Base-by-base conservation (phyloP, 202 grass and related monocot genomes). In the Elaeis oleifera region DNA sequence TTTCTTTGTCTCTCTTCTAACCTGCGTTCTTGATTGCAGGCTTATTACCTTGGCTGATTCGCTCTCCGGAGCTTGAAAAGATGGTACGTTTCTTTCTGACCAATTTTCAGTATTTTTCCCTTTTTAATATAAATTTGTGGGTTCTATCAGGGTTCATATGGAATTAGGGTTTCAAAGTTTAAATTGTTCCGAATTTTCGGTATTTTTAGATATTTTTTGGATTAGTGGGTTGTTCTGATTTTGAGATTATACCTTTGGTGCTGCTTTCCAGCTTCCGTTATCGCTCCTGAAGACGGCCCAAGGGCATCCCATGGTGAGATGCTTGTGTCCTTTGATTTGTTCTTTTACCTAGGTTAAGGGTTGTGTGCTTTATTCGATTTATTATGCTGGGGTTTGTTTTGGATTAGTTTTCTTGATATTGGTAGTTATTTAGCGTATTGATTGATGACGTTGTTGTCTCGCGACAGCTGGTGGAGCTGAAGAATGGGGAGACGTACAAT, bases 231-330 rank as follows among this genome's bases (percentile, higher is more conserved):
- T 36, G 6, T 81, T 77, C 28, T 57, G 36, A 44, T 44, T 13
- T 44, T 44, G 36, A 3, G 9, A 44, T 44, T 13, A 13, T 44
- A 44, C 8, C 50, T 71, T 70, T 49, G 71, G 1, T 54, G 16
- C 11, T 23, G 17, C 60, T 71, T 58, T 71, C 67, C 90, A 99
- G 94, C 80, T 99, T 83, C 94, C 94, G 28, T 72, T 99, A 22
- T 99, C 94, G 1, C 88, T 99, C 22, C 78, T 99, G 59, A 99
- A 99, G 94, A 99, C 94, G 17, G 94, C 94, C 56, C 94, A 99
- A 82, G 94, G 94, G 57, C 94, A 99, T 84, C 94, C 94, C 53
- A 99, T 99, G 94, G 94, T 94, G 63, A 76, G 79, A 76, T 63
- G 21, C 27, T 71, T 49, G 6, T 60, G 9, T 69, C 21, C 56